Evolutionary conservation across 1,284 basidiomycete species (phyloP), one percentile per base, ranked within the genome.

Genomic region (Apiotrichum veenhuisii): DNA sequence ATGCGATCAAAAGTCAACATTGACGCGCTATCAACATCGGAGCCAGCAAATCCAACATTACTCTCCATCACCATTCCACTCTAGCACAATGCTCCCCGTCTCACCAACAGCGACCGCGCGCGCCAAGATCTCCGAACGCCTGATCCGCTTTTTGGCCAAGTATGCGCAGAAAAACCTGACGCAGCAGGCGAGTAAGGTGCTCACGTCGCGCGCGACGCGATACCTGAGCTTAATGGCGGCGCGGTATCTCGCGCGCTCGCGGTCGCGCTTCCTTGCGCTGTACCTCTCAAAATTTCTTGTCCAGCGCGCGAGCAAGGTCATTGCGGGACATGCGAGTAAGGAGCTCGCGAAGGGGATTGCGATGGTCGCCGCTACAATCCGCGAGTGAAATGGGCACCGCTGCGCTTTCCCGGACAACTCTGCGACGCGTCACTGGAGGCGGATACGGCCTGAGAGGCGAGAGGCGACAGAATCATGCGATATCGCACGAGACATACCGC

Each of bases 11-110:
- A n/a, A n/a, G n/a, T n/a, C n/a, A n/a, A n/a, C n/a, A n/a, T n/a
- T n/a, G n/a, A n/a, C n/a, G n/a, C n/a, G n/a, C n/a, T n/a, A n/a
- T n/a, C n/a, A n/a, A n/a, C n/a, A n/a, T n/a, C n/a, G n/a, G n/a
- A n/a, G n/a, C n/a, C n/a, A n/a, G n/a, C n/a, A n/a, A n/a, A n/a
- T n/a, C n/a, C n/a, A n/a, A n/a, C n/a, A n/a, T n/a, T n/a, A n/a
- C n/a, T n/a, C n/a, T n/a, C n/a, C n/a, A n/a, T n/a, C n/a, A n/a
- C n/a, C n/a, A n/a, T n/a, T n/a, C n/a, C n/a, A n/a, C n/a, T n/a
- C n/a, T n/a, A n/a, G n/a, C 44, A 26, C 23, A 37, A 50, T 50
- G 49, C 49, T 50, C 49, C 26, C 37, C 38, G 26, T 50, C 12
- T 50, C 49, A 5, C 46, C 46, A 9, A 37, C 46, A 9, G 46